These are phyloP conservation scores for Nidularia pulvinata DNA, from an alignment of 768 basidiomycete genomes.

Conservation along the genomic window DNA sequence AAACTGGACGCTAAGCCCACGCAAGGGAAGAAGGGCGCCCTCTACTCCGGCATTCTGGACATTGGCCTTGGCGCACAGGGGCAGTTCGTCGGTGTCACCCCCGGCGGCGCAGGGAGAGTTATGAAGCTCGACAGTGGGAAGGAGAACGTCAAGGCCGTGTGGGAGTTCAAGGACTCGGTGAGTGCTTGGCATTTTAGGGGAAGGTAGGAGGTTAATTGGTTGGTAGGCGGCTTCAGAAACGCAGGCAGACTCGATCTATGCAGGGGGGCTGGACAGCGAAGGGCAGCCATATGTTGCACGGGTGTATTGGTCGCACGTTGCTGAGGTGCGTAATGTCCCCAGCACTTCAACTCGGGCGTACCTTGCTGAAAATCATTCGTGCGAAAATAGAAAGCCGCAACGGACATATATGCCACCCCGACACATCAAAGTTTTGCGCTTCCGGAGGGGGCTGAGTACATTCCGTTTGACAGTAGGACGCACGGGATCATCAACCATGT, in stretches of 20 bases:
- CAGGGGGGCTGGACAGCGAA: conserved; percentile 50
- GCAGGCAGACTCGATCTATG: conserved; percentile 50
- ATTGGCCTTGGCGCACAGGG: conserved; percentile 58
- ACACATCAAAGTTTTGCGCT: conserved; percentile 22
- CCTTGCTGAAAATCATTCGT: neutral
- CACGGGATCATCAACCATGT: conserved; percentile 77
- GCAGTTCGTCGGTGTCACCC: conserved; percentile 55
- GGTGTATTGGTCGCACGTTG: conserved; percentile 62
- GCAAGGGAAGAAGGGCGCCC: conserved; percentile 31
- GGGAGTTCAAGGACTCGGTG: conserved; percentile 60
- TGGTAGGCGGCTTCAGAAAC: conserved; percentile 37
- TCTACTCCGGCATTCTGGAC: conserved; percentile 58
- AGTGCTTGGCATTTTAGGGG: conserved; percentile 11
- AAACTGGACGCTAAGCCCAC: conserved; percentile 46
- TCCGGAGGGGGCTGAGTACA: conserved; percentile 49
- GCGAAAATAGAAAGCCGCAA: conserved; percentile 44
- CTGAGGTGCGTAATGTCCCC: conserved; percentile 37
- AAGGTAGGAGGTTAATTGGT: neutral
- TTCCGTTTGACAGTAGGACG: conserved; percentile 62
- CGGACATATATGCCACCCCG: conserved; percentile 53
- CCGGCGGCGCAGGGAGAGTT: conserved; percentile 57
- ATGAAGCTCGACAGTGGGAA: conserved; percentile 43
- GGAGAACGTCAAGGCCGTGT: conserved; percentile 33
- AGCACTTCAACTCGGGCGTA: neutral
- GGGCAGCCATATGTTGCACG: conserved; percentile 59